Evolutionary conservation across 768 basidiomycete genomes (phyloP).

Genomic region (Guyanaporus albipodus): DNA sequence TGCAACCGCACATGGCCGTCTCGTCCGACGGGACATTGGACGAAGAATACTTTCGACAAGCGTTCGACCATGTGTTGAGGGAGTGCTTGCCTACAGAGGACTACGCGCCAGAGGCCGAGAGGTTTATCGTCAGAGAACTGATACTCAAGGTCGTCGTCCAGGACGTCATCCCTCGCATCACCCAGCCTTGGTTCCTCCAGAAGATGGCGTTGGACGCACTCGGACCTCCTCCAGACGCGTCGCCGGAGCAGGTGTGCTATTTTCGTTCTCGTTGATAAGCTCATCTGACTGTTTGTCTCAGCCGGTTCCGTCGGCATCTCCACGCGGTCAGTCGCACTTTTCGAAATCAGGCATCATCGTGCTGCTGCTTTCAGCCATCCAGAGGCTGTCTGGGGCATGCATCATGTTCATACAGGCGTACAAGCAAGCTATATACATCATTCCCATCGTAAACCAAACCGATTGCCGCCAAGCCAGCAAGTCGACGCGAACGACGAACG

Average conservation of each 20-base stretch:
- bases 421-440: slow-evolving; percentile 58
- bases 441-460: slow-evolving; percentile 59
- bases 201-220: slow-evolving; percentile 62
- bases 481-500: background rate
- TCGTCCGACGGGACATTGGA: slow-evolving; percentile 61
- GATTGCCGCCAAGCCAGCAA: background rate
- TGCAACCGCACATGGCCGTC: slow-evolving; percentile 84
- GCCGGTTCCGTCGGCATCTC: slow-evolving; percentile 23
- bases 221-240: slow-evolving; percentile 38
- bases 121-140: slow-evolving; percentile 82
- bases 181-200: slow-evolving; percentile 91
- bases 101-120: slow-evolving; percentile 66
- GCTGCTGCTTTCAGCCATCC: slow-evolving; percentile 69
- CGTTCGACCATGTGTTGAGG: slow-evolving; percentile 72
- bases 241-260: slow-evolving; percentile 18
- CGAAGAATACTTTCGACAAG: slow-evolving; percentile 74
- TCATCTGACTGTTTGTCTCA: too few species aligned
- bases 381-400: slow-evolving; percentile 64
- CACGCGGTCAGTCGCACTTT: slow-evolving; percentile 32
- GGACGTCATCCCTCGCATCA: slow-evolving; percentile 62
- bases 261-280: background rate
- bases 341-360: slow-evolving; percentile 58
- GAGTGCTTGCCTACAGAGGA: slow-evolving; percentile 74
- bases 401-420: slow-evolving; percentile 66
- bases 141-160: slow-evolving; percentile 72